Evolutionary conservation across 768 basidiomycete genomes (phyloP).

Genomic region (Pleurotus citrinopileatus): DNA sequence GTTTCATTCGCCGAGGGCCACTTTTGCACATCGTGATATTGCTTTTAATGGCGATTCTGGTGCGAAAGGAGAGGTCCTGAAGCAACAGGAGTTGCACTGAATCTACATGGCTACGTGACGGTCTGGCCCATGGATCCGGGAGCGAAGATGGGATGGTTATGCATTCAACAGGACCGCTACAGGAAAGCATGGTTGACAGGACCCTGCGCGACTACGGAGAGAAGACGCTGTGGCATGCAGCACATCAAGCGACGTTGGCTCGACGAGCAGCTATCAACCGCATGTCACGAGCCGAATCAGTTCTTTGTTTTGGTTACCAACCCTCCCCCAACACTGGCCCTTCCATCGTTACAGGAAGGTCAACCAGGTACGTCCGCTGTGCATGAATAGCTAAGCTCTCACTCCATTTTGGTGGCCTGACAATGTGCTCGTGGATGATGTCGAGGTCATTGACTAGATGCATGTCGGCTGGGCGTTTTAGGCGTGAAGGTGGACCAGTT

Average conservation of each 20-base stretch:
- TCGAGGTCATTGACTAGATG: neutral
- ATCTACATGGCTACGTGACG: conserved; percentile 8
- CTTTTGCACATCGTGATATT: conserved; percentile 13
- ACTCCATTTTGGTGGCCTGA: conserved; percentile 3
- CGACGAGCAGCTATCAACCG: conserved; percentile 2
- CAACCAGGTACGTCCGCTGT: conserved; percentile 5
- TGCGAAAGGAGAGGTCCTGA: conserved; percentile 5
- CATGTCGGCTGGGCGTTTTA: conserved; percentile 2
- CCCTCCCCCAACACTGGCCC: conserved; percentile 8
- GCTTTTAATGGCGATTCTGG: neutral
- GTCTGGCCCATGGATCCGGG: neutral
- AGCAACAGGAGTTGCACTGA: conserved; percentile 6
- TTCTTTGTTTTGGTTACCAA: neutral
- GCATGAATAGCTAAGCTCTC: conserved; percentile 2
- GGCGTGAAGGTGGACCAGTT: neutral
- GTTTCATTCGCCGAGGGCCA: conserved; percentile 53
- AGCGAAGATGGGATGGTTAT: neutral
- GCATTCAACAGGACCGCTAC: neutral
- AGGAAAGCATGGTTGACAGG: conserved; percentile 7
- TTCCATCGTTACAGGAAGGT: conserved; percentile 5
- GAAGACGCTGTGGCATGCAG: conserved; percentile 8
- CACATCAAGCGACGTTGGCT: neutral
- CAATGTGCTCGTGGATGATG: conserved; percentile 1
- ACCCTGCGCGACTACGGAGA: neutral
- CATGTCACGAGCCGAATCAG: neutral